A percentile compares a stretch with the other conserved stretches of the same genome.
phyloP scores from a whole-genome alignment of 2,329 filamentous ascomycete species.

The Aspergillus thermomutatus region DNA sequence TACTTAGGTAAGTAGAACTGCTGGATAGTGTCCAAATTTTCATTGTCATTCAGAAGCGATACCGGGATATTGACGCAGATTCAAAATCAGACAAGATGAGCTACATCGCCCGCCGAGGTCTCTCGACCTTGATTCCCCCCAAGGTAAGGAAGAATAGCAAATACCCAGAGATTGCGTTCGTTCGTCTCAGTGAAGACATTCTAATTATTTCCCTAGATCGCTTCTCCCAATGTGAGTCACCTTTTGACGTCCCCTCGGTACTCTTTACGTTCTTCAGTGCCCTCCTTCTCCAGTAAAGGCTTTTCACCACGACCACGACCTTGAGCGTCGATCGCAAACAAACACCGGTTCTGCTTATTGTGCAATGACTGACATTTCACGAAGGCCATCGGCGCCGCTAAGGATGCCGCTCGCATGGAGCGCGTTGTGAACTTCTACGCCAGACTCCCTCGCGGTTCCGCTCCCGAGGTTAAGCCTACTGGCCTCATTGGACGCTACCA shows the following conservation, averaged over 20 bases:
- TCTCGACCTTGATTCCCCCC: conserved; percentile 97
- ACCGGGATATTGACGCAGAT: conserved; percentile 16
- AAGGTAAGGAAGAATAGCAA: conserved; percentile 64
- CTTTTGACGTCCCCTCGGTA: conserved; percentile 5
- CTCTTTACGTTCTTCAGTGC: conserved; percentile 11
- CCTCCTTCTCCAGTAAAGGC: conserved; percentile 18
- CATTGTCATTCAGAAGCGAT: conserved; percentile 16
- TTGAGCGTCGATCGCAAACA: conserved; percentile 6
- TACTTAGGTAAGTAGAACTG: conserved; percentile 29
- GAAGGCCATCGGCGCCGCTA: conserved; percentile 89
- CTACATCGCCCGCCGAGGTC: conserved; percentile 82
- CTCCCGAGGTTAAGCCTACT: conserved; percentile 76
- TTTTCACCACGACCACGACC: conserved; percentile 21
- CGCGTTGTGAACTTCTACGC: conserved; percentile 98
- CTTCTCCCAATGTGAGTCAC: conserved; percentile 38
- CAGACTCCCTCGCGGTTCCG: conserved; percentile 89
- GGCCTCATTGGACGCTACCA: conserved; percentile 88
- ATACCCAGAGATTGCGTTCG: conserved; percentile 3
- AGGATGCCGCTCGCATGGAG: conserved; percentile 96
- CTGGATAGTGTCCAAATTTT: neutral
- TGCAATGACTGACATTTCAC: conserved; percentile 32
- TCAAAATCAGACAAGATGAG: conserved; percentile 68
- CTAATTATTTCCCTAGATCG: conserved; percentile 41
- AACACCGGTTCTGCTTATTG: conserved; percentile 2
- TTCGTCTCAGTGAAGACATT: conserved; percentile 20